These are phyloP conservation scores for Apiospora aurea DNA, from an alignment of 2,329 filamentous ascomycete species.

Conservation along the genomic window DNA sequence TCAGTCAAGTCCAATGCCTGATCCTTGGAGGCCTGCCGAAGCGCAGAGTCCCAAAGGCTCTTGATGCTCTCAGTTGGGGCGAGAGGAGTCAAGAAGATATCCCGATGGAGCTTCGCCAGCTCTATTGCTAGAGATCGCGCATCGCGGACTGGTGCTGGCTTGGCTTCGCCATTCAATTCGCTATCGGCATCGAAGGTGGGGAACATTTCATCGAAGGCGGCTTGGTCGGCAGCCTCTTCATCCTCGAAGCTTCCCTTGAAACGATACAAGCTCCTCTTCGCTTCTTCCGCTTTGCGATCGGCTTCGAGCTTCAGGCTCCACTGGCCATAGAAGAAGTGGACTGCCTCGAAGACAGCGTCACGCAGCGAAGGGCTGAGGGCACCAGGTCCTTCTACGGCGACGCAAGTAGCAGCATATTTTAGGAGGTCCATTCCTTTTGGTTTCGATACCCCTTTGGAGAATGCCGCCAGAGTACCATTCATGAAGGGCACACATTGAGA, in stretches of 20 bases:
- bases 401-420: conserved; percentile 52
- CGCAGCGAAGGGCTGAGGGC: conserved; percentile 52
- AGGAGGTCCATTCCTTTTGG: conserved; percentile 57
- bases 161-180: conserved; percentile 35
- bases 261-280: conserved; percentile 79
- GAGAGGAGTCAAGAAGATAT: conserved; percentile 55
- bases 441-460: conserved; percentile 34
- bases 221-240: conserved; percentile 75
- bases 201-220: conserved; percentile 82
- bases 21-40: conserved; percentile 46
- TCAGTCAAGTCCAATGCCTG: conserved; percentile 48
- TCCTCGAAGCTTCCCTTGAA: conserved; percentile 82
- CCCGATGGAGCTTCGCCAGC: conserved; percentile 66
- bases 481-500: conserved; percentile 62
- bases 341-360: conserved; percentile 66
- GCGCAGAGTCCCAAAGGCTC: conserved; percentile 52
- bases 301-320: conserved; percentile 81
- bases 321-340: conserved; percentile 77
- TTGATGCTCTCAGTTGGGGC: conserved; percentile 52
- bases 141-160: conserved; percentile 45
- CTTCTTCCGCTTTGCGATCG: conserved; percentile 78
- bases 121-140: conserved; percentile 63
- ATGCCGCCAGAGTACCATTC: conserved; percentile 50
- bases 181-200: conserved; percentile 71
- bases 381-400: conserved; percentile 56